These are phyloP conservation scores for Dipteronia dyeriana DNA, from an alignment of 345 rosid species.

Conservation along the genomic window DNA sequence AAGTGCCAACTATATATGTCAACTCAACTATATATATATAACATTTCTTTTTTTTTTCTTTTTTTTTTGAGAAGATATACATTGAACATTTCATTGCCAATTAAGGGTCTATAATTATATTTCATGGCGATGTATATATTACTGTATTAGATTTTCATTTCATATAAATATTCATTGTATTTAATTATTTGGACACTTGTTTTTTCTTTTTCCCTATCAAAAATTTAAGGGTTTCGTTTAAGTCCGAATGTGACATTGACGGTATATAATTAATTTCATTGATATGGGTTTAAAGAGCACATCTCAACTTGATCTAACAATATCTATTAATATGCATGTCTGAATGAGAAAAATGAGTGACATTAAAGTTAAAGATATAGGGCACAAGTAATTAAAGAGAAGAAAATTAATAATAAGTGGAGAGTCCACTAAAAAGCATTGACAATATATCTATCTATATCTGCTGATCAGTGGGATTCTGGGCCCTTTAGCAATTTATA, in stretches of 20 bases:
- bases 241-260: background rate
- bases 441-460: background rate
- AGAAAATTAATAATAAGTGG: slow-evolving; percentile 20
- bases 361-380: background rate
- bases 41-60: no score
- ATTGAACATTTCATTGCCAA: background rate
- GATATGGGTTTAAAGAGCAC: no score
- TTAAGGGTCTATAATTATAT: background rate
- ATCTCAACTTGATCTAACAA: no score
- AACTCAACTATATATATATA: no score
- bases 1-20: background rate
- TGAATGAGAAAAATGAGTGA: background rate
- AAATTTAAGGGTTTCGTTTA: background rate
- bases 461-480: background rate
- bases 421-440: slow-evolving; percentile 8
- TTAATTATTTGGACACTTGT: background rate
- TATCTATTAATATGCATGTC: no score
- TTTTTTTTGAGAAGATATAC: background rate
- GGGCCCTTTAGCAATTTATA: background rate
- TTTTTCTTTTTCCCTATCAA: no score
- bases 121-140: background rate
- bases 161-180: background rate
- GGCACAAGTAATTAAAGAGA: background rate
- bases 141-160: background rate
- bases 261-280: no score